Evolutionary conservation across 176 grass and related monocot species (phyloP), one percentile per base, ranked within the genome.

Genomic region (Eragrostis curvula): DNA sequence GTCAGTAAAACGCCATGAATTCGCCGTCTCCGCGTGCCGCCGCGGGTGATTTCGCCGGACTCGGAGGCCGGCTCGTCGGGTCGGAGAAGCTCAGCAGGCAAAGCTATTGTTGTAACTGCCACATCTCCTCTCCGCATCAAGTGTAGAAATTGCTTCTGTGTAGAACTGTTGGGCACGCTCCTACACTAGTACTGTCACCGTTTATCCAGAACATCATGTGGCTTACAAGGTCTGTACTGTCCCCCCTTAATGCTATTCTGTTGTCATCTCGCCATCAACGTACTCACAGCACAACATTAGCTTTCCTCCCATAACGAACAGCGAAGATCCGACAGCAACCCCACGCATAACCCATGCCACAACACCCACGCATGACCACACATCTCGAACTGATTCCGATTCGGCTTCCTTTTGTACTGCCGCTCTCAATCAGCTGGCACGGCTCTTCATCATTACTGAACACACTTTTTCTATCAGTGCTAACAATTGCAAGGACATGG

Each of bases 321-420:
- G 21, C 1, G 23, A 13, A 60, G 11, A 8, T 27, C 57, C 9
- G 45, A 83, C 20, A 20, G 70, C 29, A 73, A 64, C 69, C 56
- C 57, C 57, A 45, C 49, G 29, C 57, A 56, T 27, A 83, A 74
- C 45, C 27, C 57, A 83, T 25, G 21, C 47, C 25, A 17, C 17
- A 36, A 5, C 25, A 44, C 8, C 14, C 27, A 43, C 8, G 18
- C 39, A 59, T 69, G 11, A 21, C 6, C 8, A 16, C 18, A 23
- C 27, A 58, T 21, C 78, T 57, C 28, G 53, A 58, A 61, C 39
- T 46, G 23, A 42, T 20, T 55, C 6, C 21, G 42, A 12, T 17
- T n/a, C 30, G 11, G 12, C 2, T 64, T 46, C 13, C 75, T 32
- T 17, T 5, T 42, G 8, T 45, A 46, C 75, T 29, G 16, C 48